phyloP scores from a whole-genome alignment of 2,329 filamentous ascomycete species.

The Stemphylium beticola region DNA sequence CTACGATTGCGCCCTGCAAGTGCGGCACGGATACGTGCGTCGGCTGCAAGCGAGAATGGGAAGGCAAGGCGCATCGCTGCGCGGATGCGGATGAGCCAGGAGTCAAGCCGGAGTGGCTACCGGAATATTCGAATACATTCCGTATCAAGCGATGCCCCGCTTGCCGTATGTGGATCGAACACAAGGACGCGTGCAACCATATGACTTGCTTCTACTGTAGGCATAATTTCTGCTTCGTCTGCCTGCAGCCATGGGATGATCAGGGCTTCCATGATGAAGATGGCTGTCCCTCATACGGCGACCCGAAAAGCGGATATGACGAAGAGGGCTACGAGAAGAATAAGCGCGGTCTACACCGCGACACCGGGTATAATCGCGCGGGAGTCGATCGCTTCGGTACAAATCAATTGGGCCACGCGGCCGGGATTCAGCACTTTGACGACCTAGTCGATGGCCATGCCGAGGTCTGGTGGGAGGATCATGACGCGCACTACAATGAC shows the following conservation, averaged over 20 bases:
- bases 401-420: too few relatives aligned
- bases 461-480: too few relatives aligned
- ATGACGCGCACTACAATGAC: too few relatives aligned
- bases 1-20: neutral
- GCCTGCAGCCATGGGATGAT: slow-evolving; percentile 6
- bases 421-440: too few relatives aligned
- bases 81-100: neutral
- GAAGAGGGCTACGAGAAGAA: slow-evolving; percentile 14
- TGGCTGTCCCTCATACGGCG: slow-evolving; percentile 11
- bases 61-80: slow-evolving; percentile 3
- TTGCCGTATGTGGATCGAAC: slow-evolving; percentile 18
- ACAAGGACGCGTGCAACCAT: slow-evolving; percentile 22
- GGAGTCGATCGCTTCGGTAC: slow-evolving; percentile 1
- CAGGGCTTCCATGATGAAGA: neutral
- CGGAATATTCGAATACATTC: slow-evolving; percentile 10
- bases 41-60: slow-evolving; percentile 9
- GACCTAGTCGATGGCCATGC: too few relatives aligned
- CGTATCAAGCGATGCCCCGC: slow-evolving; percentile 22
- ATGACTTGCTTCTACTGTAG: slow-evolving; percentile 16
- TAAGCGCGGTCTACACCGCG: slow-evolving; percentile 7
- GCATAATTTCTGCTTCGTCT: slow-evolving; percentile 23
- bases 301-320: slow-evolving; percentile 13
- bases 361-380: slow-evolving; percentile 7
- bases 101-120: slow-evolving; percentile 12
- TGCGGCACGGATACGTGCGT: slow-evolving; percentile 11